phyloP scores from a whole-genome alignment of 2,329 filamentous ascomycete species.

The Diaporthe australafricana region DNA sequence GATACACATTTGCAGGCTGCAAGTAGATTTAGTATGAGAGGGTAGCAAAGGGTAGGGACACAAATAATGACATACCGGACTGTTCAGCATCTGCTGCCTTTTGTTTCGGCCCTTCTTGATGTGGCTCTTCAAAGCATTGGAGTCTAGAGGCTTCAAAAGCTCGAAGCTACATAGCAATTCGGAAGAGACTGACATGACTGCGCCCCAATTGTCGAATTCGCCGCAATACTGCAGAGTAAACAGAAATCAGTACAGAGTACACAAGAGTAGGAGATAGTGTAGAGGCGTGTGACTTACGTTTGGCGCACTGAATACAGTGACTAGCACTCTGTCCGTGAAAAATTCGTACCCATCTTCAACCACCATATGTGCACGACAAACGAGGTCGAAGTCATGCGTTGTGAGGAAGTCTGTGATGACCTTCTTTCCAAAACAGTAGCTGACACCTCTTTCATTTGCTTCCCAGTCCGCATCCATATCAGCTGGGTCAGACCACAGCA shows the following conservation, averaged over 20 bases:
- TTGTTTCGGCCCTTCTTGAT: constrained; percentile 99
- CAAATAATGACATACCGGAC: constrained; percentile 77
- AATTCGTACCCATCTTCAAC: constrained; percentile 99
- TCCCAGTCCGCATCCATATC: constrained; percentile 99
- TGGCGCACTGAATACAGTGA: constrained; percentile 97
- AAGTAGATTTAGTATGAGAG: background rate
- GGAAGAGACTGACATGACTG: constrained; percentile 96
- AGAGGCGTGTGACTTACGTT: constrained; percentile 75
- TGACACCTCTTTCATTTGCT: constrained; percentile 95
- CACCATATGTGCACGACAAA: constrained; percentile 98
- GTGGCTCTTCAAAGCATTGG: constrained; percentile 94
- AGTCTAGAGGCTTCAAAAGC: constrained; percentile 94
- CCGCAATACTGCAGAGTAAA: constrained; percentile 89
- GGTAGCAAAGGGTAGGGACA: background rate
- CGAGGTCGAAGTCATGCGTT: constrained; percentile 95
- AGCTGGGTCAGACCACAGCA: constrained; percentile 96
- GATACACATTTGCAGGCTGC: constrained; percentile 38
- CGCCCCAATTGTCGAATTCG: constrained; percentile 99
- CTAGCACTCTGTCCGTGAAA: constrained; percentile 93
- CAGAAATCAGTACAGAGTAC: constrained; percentile 41
- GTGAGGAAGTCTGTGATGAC: constrained; percentile 97
- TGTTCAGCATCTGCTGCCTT: constrained; percentile 94
- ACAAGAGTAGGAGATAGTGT: background rate
- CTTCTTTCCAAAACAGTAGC: constrained; percentile 98
- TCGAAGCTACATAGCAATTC: constrained; percentile 98